Evolutionary conservation across 2,329 filamentous ascomycete genomes (phyloP).

Genomic region (Colletotrichum caudatum): DNA sequence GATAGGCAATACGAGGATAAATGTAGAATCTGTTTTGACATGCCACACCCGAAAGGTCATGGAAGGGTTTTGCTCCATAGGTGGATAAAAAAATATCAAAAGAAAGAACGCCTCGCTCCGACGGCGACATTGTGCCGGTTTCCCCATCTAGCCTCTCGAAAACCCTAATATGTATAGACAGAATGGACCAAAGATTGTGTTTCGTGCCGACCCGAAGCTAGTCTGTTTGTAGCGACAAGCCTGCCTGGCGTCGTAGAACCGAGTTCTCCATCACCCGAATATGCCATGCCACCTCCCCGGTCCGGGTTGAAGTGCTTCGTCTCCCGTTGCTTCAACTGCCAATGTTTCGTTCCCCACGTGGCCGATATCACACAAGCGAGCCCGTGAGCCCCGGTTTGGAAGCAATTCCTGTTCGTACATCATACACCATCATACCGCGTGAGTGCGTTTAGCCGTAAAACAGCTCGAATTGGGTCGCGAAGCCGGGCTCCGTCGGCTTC

Average conservation of each 20-base stretch:
- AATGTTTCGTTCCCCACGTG: background rate
- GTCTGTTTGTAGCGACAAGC: slow-evolving; percentile 14
- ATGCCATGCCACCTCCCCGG: background rate
- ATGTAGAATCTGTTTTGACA: background rate
- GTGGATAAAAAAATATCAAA: slow-evolving; percentile 3
- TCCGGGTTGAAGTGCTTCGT: background rate
- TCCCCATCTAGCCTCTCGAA: slow-evolving; percentile 8
- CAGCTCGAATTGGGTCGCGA: slow-evolving; percentile 54
- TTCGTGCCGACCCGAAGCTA: background rate
- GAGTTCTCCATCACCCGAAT: background rate
- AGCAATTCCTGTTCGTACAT: slow-evolving; percentile 39
- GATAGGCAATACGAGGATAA: background rate
- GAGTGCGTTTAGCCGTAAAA: slow-evolving; percentile 51
- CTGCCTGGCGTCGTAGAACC: slow-evolving; percentile 3
- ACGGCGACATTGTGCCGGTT: slow-evolving; percentile 12
- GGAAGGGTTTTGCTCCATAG: background rate
- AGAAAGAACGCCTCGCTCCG: slow-evolving; percentile 29
- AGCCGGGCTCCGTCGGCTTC: slow-evolving; percentile 60
- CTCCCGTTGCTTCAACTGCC: slow-evolving; percentile 4
- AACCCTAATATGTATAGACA: slow-evolving; percentile 10
- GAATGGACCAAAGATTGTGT: slow-evolving; percentile 10
- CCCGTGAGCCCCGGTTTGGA: slow-evolving; percentile 1
- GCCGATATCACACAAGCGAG: background rate
- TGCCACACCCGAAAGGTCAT: background rate
- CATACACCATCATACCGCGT: slow-evolving; percentile 35